phyloP scores from a whole-genome alignment of 2,329 filamentous ascomycete genomes.

The Rhinocladiella mackenziei region DNA sequence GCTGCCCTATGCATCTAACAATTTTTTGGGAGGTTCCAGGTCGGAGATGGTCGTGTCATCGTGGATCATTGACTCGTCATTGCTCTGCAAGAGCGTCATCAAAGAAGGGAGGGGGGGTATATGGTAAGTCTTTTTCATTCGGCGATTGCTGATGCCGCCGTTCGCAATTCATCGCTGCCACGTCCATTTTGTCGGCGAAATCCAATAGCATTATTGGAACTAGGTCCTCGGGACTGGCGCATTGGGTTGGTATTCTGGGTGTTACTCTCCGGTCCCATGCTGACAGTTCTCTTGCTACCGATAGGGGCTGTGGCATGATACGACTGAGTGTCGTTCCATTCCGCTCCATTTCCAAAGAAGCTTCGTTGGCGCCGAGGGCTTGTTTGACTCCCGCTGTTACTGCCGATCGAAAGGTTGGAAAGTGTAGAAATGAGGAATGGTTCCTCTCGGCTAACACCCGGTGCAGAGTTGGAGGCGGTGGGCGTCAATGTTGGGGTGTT shows the following conservation, averaged over 20 bases:
- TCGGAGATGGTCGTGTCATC: conserved; percentile 27
- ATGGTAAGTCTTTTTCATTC: conserved; percentile 47
- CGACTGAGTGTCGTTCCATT: conserved; percentile 27
- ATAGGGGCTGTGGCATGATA: conserved; percentile 52
- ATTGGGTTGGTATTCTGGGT: conserved; percentile 54
- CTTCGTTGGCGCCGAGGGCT: conserved; percentile 34
- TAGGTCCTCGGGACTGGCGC: conserved; percentile 59
- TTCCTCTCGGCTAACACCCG: conserved; percentile 52
- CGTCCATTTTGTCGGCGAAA: conserved; percentile 61
- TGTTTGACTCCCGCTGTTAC: conserved; percentile 37
- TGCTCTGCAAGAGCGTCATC: conserved; percentile 27
- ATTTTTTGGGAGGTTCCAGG: conserved; percentile 27
- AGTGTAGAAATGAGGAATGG: conserved; percentile 61
- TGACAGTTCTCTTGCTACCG: conserved; percentile 61
- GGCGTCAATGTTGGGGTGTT: conserved; percentile 65
- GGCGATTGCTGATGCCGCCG: conserved; percentile 58
- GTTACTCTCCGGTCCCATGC: conserved; percentile 55
- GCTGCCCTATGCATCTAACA: conserved; percentile 32
- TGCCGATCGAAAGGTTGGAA: conserved; percentile 56
- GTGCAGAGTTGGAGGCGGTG: conserved; percentile 48
- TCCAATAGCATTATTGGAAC: conserved; percentile 56
- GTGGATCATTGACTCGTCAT: conserved; percentile 31
- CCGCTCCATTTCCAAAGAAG: conserved; percentile 26
- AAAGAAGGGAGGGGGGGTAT: conserved; percentile 28
- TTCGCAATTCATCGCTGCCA: conserved; percentile 61